A percentile compares a stretch with the other conserved stretches of the same genome.
phyloP scores from a whole-genome alignment of 164 flowering plant genomes.

The Litsea cubeba region DNA sequence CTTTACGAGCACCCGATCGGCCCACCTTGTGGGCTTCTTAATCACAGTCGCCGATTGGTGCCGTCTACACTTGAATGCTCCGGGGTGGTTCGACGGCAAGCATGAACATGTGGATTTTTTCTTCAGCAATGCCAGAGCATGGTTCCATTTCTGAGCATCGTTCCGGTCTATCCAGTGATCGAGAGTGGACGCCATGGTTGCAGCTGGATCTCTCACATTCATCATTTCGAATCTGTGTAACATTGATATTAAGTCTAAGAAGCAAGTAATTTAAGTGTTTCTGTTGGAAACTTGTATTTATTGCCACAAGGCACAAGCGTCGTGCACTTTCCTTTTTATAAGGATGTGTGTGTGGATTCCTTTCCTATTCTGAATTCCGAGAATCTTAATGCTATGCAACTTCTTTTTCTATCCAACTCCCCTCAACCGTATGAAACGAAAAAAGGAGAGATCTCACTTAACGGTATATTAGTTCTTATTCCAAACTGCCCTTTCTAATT shows the following conservation, averaged over 20 bases:
- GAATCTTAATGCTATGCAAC: too few species aligned
- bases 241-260: too few species aligned
- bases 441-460: too few species aligned
- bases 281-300: too few species aligned
- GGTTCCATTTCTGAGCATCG: not conserved
- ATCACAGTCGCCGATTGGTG: conserved; percentile 13
- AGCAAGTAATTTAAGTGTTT: too few species aligned
- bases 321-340: not conserved
- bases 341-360: too few species aligned
- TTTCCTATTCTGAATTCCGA: too few species aligned
- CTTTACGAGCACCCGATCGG: conserved; percentile 1
- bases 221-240: not conserved
- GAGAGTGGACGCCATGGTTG: not conserved
- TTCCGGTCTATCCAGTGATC: not conserved
- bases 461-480: too few species aligned
- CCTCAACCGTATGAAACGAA: too few species aligned
- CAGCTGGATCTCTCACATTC: not conserved
- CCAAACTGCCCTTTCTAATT: too few species aligned
- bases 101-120: conserved; percentile 9
- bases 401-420: too few species aligned
- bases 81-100: conserved; percentile 12
- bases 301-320: not conserved
- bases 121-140: conserved; percentile 8
- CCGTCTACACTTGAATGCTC: conserved; percentile 12
- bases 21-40: not conserved